phyloP scores from a whole-genome alignment of 805 yeast species.

The Wickerhamomyces queroliae region DNA sequence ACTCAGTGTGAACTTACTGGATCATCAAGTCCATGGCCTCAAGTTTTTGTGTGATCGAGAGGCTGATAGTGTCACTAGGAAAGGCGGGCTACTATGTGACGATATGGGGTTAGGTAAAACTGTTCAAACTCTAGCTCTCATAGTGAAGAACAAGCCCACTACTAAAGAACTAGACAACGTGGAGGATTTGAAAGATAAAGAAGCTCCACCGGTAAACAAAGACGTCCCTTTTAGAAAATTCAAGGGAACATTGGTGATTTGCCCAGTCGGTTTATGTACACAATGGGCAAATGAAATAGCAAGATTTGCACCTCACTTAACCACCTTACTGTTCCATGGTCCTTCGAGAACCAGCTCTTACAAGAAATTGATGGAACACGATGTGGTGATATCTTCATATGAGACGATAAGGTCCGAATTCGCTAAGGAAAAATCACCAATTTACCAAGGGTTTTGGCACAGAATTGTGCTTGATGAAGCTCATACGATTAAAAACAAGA shows the following conservation, averaged over 20 bases:
- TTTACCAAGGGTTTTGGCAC: conserved; percentile 31
- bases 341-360: conserved; percentile 29
- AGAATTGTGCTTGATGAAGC: conserved; percentile 61
- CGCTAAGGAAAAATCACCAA: conserved; percentile 19
- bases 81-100: conserved; percentile 71
- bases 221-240: conserved; percentile 12
- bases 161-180: conserved; percentile 3
- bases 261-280: conserved; percentile 66
- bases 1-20: conserved; percentile 30
- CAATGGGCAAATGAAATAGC: conserved; percentile 72
- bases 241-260: conserved; percentile 52
- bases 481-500: conserved; percentile 49
- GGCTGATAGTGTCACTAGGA: conserved; percentile 14
- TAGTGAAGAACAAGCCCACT: conserved; percentile 26
- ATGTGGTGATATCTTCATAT: conserved; percentile 66
- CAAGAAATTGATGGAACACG: conserved; percentile 38
- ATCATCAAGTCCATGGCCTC: conserved; percentile 44
- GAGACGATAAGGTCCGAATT: conserved; percentile 43
- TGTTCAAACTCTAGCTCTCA: conserved; percentile 65
- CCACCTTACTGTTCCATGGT: conserved; percentile 53
- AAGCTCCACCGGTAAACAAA: conserved; percentile 1
- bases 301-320: conserved; percentile 40
- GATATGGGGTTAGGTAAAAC: conserved; percentile 93
- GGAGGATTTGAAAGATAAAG: conserved; percentile 5
- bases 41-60: conserved; percentile 36